Evolutionary conservation across 1,284 basidiomycete genomes (phyloP), one percentile per base, ranked within the genome.

Genomic region (Ceratobasidium sp.): DNA sequence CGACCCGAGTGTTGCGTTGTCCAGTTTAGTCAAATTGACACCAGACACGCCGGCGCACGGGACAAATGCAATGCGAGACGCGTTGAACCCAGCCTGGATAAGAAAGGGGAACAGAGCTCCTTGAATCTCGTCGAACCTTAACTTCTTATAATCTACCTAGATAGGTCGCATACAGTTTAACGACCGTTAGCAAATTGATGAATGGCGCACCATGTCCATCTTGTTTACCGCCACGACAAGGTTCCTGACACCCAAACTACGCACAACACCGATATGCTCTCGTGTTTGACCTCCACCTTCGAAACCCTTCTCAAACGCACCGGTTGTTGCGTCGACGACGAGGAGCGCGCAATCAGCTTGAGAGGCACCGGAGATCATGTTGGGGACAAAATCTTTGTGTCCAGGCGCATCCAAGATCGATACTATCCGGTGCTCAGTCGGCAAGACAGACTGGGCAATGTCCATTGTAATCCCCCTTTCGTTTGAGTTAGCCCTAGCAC

Each of bases 331-430:
- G 83, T 98, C 98, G 25, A 99, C 90, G 5, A 99, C 97, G n/a
- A 99, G 89, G 4, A 99, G 85, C 0, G 97, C 97, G 49, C 95
- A 96, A 81, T 99, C 97, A 0, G 98, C 98, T 84, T 99, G 97
- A 0, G 97, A 92, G 1, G 97, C 97, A 1, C 97, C 97, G 0
- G 95, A 97, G 77, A 99, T 99, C 98, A 99, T 99, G 82, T 99
- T 99, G 0, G 98, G 97, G 76, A 99, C 94, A 81, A 99, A 99
- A 82, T 99, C 98, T 79, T 92, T 94, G 84, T 99, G 97, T 0
- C 97, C 97, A 0, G 97, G 97, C 0, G 98, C 97, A 81, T 99
- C 97, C 34, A 99, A 90, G 25, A 99, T 90, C 0, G 96, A 98
- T 79, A 99, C 92, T 76, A 91, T 89, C 67, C 94, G 89, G 80